Conservation (phyloP, 257 asterid genomes). For the Solanum piurae region DNA sequence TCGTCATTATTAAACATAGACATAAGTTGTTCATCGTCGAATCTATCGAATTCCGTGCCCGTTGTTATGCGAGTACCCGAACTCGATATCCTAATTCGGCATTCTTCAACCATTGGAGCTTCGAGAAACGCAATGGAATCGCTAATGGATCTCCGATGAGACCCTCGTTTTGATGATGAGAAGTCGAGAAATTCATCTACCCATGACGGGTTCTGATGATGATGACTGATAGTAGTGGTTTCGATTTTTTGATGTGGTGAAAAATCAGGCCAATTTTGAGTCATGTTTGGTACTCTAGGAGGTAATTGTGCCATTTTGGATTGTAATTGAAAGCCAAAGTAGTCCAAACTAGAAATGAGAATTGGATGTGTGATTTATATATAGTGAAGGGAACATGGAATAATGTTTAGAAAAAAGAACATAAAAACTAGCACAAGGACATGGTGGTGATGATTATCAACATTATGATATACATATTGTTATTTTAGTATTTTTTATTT, state of each 20-base stretch:
- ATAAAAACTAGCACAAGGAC: neutral
- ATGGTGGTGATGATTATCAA: neutral
- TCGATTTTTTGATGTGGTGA: slow-evolving; percentile 19
- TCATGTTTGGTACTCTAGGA: slow-evolving; percentile 63
- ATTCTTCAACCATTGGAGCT: slow-evolving; percentile 55
- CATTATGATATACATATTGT: neutral
- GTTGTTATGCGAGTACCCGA: neutral
- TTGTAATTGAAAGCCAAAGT: neutral
- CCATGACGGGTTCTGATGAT: slow-evolving; percentile 33
- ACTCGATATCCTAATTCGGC: slow-evolving; percentile 30
- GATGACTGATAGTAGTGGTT: neutral
- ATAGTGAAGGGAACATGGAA: neutral
- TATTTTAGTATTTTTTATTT: neutral
- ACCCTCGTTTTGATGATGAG: slow-evolving; percentile 55
- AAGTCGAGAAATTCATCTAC: slow-evolving; percentile 77
- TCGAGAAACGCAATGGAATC: slow-evolving; percentile 77
- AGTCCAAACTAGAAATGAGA: neutral
- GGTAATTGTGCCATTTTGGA: slow-evolving; percentile 70
- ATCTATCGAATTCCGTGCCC: slow-evolving; percentile 39
- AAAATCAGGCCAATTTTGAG: slow-evolving; percentile 51
- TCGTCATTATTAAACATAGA: slow-evolving; percentile 65
- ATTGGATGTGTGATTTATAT: neutral
- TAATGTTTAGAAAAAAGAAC: neutral
- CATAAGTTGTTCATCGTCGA: slow-evolving; percentile 84
- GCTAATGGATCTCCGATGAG: slow-evolving; percentile 73